Base-by-base conservation (phyloP, 306 rosid genomes). In the Casuarina equisetifolia region DNA sequence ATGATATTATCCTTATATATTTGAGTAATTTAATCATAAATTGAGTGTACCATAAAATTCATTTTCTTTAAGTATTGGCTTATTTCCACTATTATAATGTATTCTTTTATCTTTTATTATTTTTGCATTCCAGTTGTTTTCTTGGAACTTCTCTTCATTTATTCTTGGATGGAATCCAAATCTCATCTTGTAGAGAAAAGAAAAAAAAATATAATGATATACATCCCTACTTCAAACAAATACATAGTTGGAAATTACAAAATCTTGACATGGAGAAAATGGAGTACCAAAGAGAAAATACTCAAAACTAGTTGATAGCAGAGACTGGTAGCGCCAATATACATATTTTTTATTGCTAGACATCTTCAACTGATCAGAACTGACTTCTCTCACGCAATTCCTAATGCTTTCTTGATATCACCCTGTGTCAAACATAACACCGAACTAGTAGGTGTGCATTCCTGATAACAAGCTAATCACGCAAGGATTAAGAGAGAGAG, bases 341-440 rank as follows among this genome's bases (percentile, higher is more conserved):
- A 20, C 9, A 1, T 6, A 44, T 63, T 52, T 49, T n/a, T 49
- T 43, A 63, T 53, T n/a, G 45, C 66, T 44, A 72, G 54, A 52
- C 17, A 39, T 62, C 38, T 42, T 54, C 73, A 19, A 45, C 10
- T 40, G 15, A 39, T 42, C 77, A 40, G 36, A 72, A 69, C 62
- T 68, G 73, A 55, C 57, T 55, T 62, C 36, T 17, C 74, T 91
- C 89, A 88, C 54, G 54, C 92, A 66, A 75, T 85, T 84, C 89
- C 88, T 78, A 96, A 79, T 7, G 96, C 97, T 81, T 88, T 91
- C 89, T 91, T 90, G 84, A 95, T 85, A 79, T 92, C 97, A 42
- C 4, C 78, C 97, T 94, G 86, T 32, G 83, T 73, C 71, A 77
- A 73, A 81, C 54, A 79, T 40, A 49, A 39, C 17, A 63, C 74